Evolutionary conservation across 768 basidiomycete genomes (phyloP).

Genomic region (Leccinum disarticulatum): DNA sequence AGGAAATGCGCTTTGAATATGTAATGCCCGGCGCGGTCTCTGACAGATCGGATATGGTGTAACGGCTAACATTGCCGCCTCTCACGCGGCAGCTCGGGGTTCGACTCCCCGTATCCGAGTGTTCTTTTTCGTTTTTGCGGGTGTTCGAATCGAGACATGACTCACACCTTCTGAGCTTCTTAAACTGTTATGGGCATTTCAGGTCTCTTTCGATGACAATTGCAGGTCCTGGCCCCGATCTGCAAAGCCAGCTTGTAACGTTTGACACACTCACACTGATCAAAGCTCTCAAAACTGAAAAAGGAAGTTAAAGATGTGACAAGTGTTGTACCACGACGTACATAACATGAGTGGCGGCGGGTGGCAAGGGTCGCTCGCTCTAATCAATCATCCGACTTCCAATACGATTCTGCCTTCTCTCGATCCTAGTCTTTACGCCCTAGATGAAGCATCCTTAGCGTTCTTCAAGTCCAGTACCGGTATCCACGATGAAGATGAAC

Average conservation of each 20-base stretch:
- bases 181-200: neutral
- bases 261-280: no score
- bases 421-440: constrained; percentile 18
- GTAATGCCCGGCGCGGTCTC: fast-evolving
- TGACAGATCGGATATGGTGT: constrained; percentile 51
- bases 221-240: neutral
- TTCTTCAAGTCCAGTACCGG: constrained; percentile 34
- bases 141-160: no score
- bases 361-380: no score
- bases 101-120: constrained; percentile 35
- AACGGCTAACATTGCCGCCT: constrained; percentile 70
- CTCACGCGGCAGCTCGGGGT: constrained; percentile 49
- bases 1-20: neutral
- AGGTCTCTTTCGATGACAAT: neutral
- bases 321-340: no score
- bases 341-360: no score
- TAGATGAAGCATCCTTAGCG: constrained; percentile 8
- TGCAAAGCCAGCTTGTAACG: neutral
- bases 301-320: no score
- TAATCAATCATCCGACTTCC: no score
- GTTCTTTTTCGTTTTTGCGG: neutral
- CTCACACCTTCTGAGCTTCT: neutral
- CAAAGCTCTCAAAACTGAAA: no score
- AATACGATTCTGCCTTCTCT: constrained; percentile 1
- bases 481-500: constrained; percentile 29